Evolutionary conservation across 129 eudicot species (phyloP), one percentile per base, ranked within the genome.

Genomic region (Helichrysum umbraculigerum): DNA sequence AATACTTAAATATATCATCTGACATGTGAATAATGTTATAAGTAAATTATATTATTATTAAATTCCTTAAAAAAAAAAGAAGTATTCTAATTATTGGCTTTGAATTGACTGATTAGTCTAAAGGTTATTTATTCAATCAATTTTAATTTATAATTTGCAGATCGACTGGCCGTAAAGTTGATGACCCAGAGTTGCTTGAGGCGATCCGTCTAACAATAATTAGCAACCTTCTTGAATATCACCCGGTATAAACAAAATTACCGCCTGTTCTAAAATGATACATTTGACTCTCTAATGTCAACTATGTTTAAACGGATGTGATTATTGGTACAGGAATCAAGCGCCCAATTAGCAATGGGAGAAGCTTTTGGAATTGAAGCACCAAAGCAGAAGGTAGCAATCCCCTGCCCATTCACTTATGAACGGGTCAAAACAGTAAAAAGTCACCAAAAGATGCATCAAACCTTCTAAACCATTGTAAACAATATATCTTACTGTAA

Each of bases 171-270:
- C 89, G 98, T 74, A 94, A 94, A 79, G 85, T 94, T 80, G 97
- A 94, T 17, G 98, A 94, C 32, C 97, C 98, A 0, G 98, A 94
- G 83, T 81, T 94, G 84, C 93, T 94, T 41, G 98, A 94, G 88
- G 89, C 96, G 0, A 94, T 94, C 77, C 98, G 98, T 73, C 81
- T 94, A 83, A 94, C 98, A 54, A 87, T 94, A 57, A 91, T 94
- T 62, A 87, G 89, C 93, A 94, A 91, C 78, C 66, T 94, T 84
- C 90, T 94, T 28, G 85, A 91, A 79, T 94, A 87, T 87, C 98
- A 94, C 72, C 98, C 98, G 90, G 98, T 94, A 88, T 25, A 37
- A 57, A 65, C 63, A 60, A 42, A 59, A 63, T 39, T 20, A 5
- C 30, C 32, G 56, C 68, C 21, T 54, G 20, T 62, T n/a, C 63